Evolutionary conservation across 2,329 filamentous ascomycete species (phyloP).

Genomic region (Alternaria burnsii): DNA sequence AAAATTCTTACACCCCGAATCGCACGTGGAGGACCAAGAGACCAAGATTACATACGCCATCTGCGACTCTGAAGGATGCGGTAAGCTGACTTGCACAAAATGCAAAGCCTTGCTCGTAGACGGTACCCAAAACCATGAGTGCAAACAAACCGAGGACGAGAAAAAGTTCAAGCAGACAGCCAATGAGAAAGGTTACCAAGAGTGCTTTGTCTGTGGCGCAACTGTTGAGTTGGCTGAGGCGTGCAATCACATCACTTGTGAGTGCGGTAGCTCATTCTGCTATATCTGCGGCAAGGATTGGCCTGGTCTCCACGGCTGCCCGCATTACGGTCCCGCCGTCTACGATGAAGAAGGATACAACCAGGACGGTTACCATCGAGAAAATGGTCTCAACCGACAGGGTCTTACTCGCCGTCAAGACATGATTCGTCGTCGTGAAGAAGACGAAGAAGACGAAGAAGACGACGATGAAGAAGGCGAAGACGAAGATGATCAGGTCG

Average conservation of each 20-base stretch:
- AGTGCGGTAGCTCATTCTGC: constrained; percentile 44
- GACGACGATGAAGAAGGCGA: constrained; percentile 11
- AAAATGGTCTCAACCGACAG: constrained; percentile 36
- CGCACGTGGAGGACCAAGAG: constrained; percentile 24
- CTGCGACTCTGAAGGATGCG: constrained; percentile 32
- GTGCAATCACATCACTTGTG: constrained; percentile 47
- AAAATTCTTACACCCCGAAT: constrained; percentile 33
- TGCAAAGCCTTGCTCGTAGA: constrained; percentile 33
- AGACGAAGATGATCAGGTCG: constrained; percentile 9
- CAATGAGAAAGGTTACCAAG: constrained; percentile 38
- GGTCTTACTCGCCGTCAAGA: constrained; percentile 32
- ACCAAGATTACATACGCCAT: constrained; percentile 29
- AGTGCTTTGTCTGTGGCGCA: constrained; percentile 36
- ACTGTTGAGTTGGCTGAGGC: constrained; percentile 43
- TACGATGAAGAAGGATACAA: constrained; percentile 47
- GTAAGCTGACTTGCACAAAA: constrained; percentile 31
- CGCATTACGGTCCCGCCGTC: constrained; percentile 37
- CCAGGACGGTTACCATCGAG: constrained; percentile 41
- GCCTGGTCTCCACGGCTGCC: constrained; percentile 42
- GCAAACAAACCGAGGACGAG: constrained; percentile 32
- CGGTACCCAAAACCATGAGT: constrained; percentile 24
- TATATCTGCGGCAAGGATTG: constrained; percentile 45
- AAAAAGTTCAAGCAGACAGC: constrained; percentile 35
- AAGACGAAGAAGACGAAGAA: constrained; percentile 18
- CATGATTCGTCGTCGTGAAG: constrained; percentile 4